Evolutionary conservation across 2,329 filamentous ascomycete genomes (phyloP), one percentile per base, ranked within the genome.

Genomic region (Trichothecium sympodiale): DNA sequence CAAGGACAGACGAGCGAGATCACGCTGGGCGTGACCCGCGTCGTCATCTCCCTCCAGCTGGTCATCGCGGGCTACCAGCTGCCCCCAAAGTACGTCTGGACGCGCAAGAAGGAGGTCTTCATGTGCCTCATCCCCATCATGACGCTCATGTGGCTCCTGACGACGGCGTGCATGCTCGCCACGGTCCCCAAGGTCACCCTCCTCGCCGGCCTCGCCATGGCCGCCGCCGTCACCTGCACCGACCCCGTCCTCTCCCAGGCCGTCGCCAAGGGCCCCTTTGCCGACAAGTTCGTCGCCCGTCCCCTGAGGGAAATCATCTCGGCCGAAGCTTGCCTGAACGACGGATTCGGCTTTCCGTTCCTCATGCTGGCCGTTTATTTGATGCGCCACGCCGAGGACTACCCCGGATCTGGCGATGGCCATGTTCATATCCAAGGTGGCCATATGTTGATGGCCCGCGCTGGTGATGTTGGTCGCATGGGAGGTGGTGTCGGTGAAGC

Each of bases 61-160:
- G 61, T 78, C 26, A 78, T 78, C 39, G 74, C 71, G 2, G 75
- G 74, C 18, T 78, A 71, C 43, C 71, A 79, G 45, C 55, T 79
- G 1, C 75, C 74, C 0, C 69, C 69, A 30, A 67, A 64, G 46
- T 79, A 78, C 48, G 54, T 66, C 29, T 50, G 52, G 38, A 46
- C 52, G 3, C 65, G 64, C 3, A 68, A 65, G 55, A 68, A 64
- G 38, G 71, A 74, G 37, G 63, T 79, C 52, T 51, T 61, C 7
- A 59, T 77, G 8, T 69, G 65, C 30, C 56, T 79, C 5, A 44
- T 78, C 8, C 74, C 74, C 3, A 58, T 77, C 42, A 78, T 77
- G 74, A 69, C 71, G 1, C 53, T 75, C 35, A 75, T 75, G 65
- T 79, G 75, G 74, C 48, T 79, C 8, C 63, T 57, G 43, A 77